These are phyloP conservation scores for Acrocalymma vagum DNA, from an alignment of 2,329 filamentous ascomycete genomes.

Conservation along the genomic window DNA sequence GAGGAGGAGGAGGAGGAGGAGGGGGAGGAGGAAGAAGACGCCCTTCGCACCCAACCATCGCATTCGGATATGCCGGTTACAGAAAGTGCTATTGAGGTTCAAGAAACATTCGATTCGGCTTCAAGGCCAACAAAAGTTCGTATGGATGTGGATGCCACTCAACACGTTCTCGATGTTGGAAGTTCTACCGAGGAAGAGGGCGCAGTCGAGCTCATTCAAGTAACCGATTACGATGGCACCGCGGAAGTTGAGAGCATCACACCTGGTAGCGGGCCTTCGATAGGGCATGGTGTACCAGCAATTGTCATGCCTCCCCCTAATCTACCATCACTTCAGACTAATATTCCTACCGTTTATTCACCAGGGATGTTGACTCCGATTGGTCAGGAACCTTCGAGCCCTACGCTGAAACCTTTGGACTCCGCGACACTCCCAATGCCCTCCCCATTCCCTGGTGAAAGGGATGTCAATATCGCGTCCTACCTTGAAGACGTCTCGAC, in stretches of 20 bases:
- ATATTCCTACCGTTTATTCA: slow-evolving; percentile 16
- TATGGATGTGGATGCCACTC: slow-evolving; percentile 1
- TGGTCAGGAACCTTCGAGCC: slow-evolving; percentile 43
- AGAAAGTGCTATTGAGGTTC: too few species aligned
- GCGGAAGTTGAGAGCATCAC: neutral
- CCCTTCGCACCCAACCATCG: too few species aligned
- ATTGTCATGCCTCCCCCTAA: slow-evolving; percentile 44
- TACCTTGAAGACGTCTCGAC: slow-evolving; percentile 35
- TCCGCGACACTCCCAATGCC: slow-evolving; percentile 47
- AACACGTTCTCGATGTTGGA: neutral
- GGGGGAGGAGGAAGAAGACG: slow-evolving; percentile 8
- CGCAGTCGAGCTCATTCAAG: slow-evolving; percentile 4
- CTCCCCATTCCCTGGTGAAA: slow-evolving; percentile 47
- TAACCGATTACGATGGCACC: neutral
- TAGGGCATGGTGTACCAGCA: slow-evolving; percentile 10
- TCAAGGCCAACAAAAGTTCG: too few species aligned
- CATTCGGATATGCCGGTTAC: too few species aligned
- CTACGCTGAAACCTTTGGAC: slow-evolving; percentile 41
- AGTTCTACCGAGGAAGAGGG: slow-evolving; percentile 6
- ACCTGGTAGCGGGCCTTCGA: slow-evolving; percentile 4
- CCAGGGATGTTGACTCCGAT: slow-evolving; percentile 38
- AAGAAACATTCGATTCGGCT: too few species aligned
- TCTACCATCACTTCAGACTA: slow-evolving; percentile 30
- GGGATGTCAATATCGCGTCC: slow-evolving; percentile 25
- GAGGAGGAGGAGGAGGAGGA: slow-evolving; percentile 4